phyloP scores from a whole-genome alignment of 2,329 filamentous ascomycete species.

The Claviceps pazoutovae region DNA sequence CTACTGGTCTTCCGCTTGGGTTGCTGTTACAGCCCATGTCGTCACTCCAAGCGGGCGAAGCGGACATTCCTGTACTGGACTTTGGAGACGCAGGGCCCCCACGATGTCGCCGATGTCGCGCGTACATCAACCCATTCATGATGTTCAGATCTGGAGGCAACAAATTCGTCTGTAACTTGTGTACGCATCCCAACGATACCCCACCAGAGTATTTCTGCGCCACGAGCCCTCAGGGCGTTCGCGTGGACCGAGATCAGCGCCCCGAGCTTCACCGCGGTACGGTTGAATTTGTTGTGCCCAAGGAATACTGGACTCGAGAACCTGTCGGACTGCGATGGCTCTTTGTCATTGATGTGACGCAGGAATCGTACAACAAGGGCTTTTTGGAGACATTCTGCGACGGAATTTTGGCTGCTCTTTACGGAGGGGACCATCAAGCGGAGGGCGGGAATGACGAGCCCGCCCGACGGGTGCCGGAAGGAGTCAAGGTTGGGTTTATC shows the following conservation, averaged over 20 bases:
- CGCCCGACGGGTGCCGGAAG: conserved; percentile 52
- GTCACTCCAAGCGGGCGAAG: conserved; percentile 67
- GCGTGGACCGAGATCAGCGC: conserved; percentile 76
- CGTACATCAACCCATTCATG: conserved; percentile 99
- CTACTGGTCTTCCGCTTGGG: conserved; percentile 74
- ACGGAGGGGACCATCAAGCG: conserved; percentile 47
- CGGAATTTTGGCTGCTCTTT: conserved; percentile 73
- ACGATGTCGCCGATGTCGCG: conserved; percentile 79
- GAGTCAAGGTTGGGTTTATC: conserved; percentile 83
- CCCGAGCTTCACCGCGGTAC: conserved; percentile 85
- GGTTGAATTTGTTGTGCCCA: conserved; percentile 91
- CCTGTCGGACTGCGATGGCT: conserved; percentile 78
- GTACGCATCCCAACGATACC: conserved; percentile 92
- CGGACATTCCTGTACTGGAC: conserved; percentile 79
- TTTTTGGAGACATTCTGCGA: conserved; percentile 84
- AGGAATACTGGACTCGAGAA: conserved; percentile 96
- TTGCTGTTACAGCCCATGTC: conserved; percentile 82
- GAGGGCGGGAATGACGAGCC: conserved; percentile 37
- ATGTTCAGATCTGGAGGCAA: conserved; percentile 87
- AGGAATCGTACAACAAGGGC: conserved; percentile 80
- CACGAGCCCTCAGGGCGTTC: conserved; percentile 70
- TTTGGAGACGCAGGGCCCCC: conserved; percentile 87
- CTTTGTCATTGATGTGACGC: conserved; percentile 86
- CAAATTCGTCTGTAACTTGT: conserved; percentile 97
- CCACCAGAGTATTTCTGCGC: conserved; percentile 85